A percentile compares a stretch with the other conserved stretches of the same genome.
Evolutionary conservation across 78 protist genomes (phyloP).

Genomic region (Protostelium mycophagum): DNA sequence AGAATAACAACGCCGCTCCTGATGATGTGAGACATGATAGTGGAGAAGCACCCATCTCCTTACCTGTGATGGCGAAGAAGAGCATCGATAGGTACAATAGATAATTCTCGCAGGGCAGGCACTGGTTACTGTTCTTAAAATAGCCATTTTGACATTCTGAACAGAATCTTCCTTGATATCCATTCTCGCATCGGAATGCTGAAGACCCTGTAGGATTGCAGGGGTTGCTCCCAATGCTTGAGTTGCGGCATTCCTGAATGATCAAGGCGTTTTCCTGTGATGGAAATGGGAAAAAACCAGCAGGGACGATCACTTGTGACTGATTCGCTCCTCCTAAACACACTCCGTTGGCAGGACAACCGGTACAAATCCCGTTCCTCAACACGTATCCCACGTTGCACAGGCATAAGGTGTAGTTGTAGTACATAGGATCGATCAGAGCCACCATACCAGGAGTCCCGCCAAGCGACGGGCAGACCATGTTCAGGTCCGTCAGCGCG

Average conservation of each 20-base stretch:
- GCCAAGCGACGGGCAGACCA: background rate
- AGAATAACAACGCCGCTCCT: background rate
- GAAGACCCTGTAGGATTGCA: background rate
- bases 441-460: background rate
- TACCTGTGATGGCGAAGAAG: background rate
- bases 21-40: background rate
- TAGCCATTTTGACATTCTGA: background rate
- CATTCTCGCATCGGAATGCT: background rate
- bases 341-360: background rate
- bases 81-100: background rate
- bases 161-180: background rate
- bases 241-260: background rate
- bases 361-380: background rate
- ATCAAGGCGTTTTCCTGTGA: background rate
- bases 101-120: background rate
- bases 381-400: background rate
- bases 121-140: background rate
- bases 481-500: background rate
- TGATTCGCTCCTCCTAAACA: background rate
- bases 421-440: background rate
- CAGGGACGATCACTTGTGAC: background rate
- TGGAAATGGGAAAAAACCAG: background rate
- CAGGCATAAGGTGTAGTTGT: background rate
- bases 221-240: background rate
- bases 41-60: no score